phyloP scores from a whole-genome alignment of 2,329 filamentous ascomycete genomes.

The Akanthomyces dipterigenus region DNA sequence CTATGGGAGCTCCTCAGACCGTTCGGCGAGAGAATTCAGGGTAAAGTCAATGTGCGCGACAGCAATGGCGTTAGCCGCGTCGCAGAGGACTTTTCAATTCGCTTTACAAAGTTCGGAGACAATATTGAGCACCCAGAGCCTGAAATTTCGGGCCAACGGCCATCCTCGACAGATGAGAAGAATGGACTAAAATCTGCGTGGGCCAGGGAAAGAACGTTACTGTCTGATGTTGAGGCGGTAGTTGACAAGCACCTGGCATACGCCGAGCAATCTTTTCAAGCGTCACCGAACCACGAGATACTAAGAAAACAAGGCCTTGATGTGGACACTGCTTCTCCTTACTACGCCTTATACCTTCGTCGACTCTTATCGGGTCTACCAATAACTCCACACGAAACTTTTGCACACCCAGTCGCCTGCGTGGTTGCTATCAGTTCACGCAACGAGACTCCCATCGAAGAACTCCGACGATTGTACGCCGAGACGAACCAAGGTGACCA shows the following conservation, averaged over 20 bases:
- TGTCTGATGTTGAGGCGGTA: conserved; percentile 70
- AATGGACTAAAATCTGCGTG: conserved; percentile 22
- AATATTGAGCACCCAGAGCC: conserved; percentile 46
- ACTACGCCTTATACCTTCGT: conserved; percentile 79
- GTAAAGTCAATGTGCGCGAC: conserved; percentile 85
- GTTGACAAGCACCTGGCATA: conserved; percentile 73
- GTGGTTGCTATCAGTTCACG: conserved; percentile 92
- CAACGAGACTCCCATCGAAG: conserved; percentile 76
- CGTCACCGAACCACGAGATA: conserved; percentile 28
- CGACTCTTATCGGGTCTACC: conserved; percentile 74
- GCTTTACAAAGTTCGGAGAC: conserved; percentile 68
- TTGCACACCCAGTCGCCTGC: conserved; percentile 88
- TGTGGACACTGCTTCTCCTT: conserved; percentile 57
- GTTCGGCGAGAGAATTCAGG: conserved; percentile 81
- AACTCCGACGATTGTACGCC: conserved; percentile 74
- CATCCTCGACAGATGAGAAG: conserved; percentile 36
- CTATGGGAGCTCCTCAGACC: conserved; percentile 81
- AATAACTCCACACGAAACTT: conserved; percentile 81
- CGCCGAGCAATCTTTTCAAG: conserved; percentile 55
- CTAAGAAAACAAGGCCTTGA: conserved; percentile 37
- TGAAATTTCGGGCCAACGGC: conserved; percentile 20
- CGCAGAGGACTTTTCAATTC: conserved; percentile 85
- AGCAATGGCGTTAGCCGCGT: conserved; percentile 76
- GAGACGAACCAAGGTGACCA: conserved; percentile 74
- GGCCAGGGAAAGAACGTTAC: conserved; percentile 23